A percentile compares a stretch with the other conserved stretches of the same genome.
Conservation (phyloP, 495 filamentous ascomycete species). For the Neurospora tetraspora region DNA sequence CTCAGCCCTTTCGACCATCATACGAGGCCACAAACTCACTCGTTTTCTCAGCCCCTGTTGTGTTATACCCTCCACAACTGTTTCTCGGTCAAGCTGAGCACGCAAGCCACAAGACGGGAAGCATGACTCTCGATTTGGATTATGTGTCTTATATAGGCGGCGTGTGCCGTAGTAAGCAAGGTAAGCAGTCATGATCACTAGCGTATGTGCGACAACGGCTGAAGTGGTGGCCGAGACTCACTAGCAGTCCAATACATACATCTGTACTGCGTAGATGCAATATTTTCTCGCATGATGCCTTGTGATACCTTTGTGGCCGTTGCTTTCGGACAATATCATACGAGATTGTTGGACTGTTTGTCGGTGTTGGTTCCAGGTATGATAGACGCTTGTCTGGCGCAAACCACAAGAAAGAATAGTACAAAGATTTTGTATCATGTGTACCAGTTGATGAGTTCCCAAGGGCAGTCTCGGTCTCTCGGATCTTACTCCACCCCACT, state of each 20-base stretch:
- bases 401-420: background rate
- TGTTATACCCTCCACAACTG: background rate
- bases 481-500: background rate
- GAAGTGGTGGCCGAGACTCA: background rate
- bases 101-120: background rate
- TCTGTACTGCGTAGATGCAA: background rate
- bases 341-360: background rate
- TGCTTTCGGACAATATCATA: background rate
- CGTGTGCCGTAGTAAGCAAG: background rate
- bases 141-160: background rate
- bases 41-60: background rate
- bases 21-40: background rate
- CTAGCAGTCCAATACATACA: background rate
- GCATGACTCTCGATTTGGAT: background rate
- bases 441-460: background rate
- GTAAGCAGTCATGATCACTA: background rate
- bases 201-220: background rate
- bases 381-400: background rate
- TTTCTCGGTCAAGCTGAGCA: background rate
- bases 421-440: background rate
- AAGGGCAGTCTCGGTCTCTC: background rate
- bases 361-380: background rate
- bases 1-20: background rate
- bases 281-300: background rate
- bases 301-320: background rate